These are phyloP conservation scores for Arabidopsis hybrid DNA, from an alignment of 441 rosid species.

Conservation along the genomic window DNA sequence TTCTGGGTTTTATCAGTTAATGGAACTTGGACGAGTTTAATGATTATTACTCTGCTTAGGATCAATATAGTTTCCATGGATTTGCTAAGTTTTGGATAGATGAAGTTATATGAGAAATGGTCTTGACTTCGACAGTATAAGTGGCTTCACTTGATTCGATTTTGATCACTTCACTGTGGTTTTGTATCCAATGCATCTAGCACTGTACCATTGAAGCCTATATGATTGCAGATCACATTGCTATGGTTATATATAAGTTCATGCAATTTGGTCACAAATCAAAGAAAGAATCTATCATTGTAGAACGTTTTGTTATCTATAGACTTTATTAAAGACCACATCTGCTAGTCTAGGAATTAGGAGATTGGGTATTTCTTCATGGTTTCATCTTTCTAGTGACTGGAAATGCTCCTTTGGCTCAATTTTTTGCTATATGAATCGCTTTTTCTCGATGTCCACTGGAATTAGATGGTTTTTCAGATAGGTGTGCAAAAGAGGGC, in stretches of 20 bases:
- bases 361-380: not conserved
- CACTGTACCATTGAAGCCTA: not conserved
- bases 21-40: not conserved
- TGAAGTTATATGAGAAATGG: not conserved
- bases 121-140: not conserved
- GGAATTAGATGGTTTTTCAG: not conserved
- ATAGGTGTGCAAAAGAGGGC: not conserved
- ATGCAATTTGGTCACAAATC: not conserved
- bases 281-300: not conserved
- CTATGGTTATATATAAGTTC: not conserved
- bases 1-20: not conserved
- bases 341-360: not conserved
- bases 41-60: not conserved
- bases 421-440: not conserved
- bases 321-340: not conserved
- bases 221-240: not conserved
- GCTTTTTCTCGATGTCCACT: not conserved
- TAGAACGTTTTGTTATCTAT: not conserved
- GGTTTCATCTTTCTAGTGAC: not conserved
- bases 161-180: not conserved
- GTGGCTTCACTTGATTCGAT: not conserved
- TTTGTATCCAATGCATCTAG: not conserved
- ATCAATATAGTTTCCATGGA: not conserved
- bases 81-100: not conserved
- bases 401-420: not conserved